Evolutionary conservation across 495 filamentous ascomycete species (phyloP), one percentile per base, ranked within the genome.

Genomic region (Penicillium taxi): DNA sequence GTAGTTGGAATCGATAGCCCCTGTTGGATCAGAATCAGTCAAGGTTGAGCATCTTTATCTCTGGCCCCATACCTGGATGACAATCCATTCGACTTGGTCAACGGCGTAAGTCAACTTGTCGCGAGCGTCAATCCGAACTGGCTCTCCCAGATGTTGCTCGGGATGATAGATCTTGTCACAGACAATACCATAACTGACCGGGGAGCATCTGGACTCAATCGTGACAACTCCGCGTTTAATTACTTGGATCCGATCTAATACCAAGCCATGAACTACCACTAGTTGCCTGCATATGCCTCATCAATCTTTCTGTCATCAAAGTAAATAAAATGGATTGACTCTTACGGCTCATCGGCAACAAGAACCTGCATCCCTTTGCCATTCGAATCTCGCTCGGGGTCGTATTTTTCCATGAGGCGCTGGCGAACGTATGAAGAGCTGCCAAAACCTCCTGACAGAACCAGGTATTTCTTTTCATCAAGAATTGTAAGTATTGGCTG

Each of bases 391-490:
- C 38, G 4, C 33, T 41, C 1, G 44, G 39, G 6, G 50, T 8
- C 15, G 42, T 68, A 72, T 16, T 53, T 52, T 6, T 67, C 47
- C 16, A 66, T 39, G 6, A 77, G 56, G 6, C 61, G 45, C 25
- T 68, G 52, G 23, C 62, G 52, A 3, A 83, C 66, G 42, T 83
- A 82, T n/a, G 67, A 57, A 0, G 76, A 81, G 47, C 77, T 80
- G 9, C 78, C 77, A 4, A 82, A 70, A 2, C 79, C 79, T 4
- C 79, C 79, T 0, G 77, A 81, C 5, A 83, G 59, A 4, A 83
- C 64, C 20, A 81, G 58, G 38, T 78, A 71, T 21, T 49, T 56
- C 68, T 74, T 33, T 20, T 32, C 15, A 14, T 18, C 8, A 27
- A 27, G 5, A 16, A 14, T 31, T 9, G 29, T 16, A 21, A 11